These are phyloP conservation scores for Aspergillus diversus DNA, from an alignment of 495 filamentous ascomycete species.

Conservation along the genomic window DNA sequence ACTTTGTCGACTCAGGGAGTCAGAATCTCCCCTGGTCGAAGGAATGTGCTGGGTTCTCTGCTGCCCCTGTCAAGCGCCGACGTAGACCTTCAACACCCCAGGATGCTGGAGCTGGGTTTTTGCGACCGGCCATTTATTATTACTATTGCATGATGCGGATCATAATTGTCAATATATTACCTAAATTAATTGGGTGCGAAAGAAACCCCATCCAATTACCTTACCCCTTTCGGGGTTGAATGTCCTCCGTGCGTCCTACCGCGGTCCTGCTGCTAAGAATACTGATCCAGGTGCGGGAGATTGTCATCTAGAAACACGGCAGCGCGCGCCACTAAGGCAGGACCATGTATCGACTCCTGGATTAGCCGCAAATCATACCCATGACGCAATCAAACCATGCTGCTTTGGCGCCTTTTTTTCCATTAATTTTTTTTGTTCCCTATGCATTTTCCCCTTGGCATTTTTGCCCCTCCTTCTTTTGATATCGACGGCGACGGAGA, in stretches of 20 bases:
- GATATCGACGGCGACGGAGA: neutral
- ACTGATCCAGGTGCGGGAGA: slow-evolving; percentile 27
- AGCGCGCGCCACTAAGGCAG: slow-evolving; percentile 30
- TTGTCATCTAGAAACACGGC: slow-evolving; percentile 33
- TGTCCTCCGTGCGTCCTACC: neutral
- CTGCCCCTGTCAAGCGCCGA: neutral
- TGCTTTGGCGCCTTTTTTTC: slow-evolving; percentile 9
- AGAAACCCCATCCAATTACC: neutral
- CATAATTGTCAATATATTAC: neutral
- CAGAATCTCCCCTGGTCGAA: neutral
- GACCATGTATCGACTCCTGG: slow-evolving; percentile 31
- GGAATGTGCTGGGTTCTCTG: slow-evolving; percentile 1
- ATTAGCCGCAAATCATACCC: slow-evolving; percentile 33
- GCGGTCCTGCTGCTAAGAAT: neutral
- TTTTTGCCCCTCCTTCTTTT: neutral
- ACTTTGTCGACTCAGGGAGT: neutral
- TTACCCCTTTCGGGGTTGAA: neutral
- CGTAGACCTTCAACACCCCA: neutral
- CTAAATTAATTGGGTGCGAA: neutral
- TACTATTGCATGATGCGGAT: neutral
- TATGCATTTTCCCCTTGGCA: neutral
- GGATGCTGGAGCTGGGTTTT: too few relatives aligned
- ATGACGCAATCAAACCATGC: slow-evolving; percentile 30
- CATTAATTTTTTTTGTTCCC: neutral
- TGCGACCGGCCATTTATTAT: neutral